phyloP scores from a whole-genome alignment of 2,329 filamentous ascomycete species.

The Didymella pinodella region DNA sequence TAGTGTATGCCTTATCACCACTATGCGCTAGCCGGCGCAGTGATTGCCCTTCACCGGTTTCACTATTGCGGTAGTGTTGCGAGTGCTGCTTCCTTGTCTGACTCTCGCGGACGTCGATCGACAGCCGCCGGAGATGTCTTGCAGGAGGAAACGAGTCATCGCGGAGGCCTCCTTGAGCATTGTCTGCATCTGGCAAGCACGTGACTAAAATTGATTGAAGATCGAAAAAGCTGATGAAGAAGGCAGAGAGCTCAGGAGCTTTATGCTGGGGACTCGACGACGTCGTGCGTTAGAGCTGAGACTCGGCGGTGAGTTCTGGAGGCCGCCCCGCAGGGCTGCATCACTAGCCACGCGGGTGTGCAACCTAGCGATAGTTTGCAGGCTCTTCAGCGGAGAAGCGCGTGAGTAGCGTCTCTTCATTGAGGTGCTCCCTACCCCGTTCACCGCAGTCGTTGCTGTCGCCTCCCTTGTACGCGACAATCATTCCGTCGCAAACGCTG shows the following conservation, averaged over 20 bases:
- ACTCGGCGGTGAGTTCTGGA: slow-evolving; percentile 12
- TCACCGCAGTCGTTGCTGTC: slow-evolving; percentile 1
- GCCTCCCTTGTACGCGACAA: neutral
- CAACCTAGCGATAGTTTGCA: slow-evolving; percentile 20
- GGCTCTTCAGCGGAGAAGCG: slow-evolving; percentile 20
- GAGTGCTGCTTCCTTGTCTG: neutral
- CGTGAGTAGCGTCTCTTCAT: slow-evolving; percentile 17
- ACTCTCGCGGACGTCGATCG: neutral
- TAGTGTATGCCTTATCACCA: neutral
- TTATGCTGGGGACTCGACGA: neutral
- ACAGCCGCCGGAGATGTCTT: neutral
- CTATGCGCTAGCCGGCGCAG: neutral
- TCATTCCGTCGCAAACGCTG: neutral
- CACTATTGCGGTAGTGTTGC: neutral
- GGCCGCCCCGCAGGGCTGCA: slow-evolving; percentile 18
- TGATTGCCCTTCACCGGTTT: slow-evolving; percentile 5
- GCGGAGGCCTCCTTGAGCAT: neutral
- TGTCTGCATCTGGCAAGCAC: neutral
- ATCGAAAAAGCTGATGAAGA: neutral
- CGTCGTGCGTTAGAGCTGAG: slow-evolving; percentile 1
- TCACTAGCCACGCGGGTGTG: slow-evolving; percentile 21
- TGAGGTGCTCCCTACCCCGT: slow-evolving; percentile 8
- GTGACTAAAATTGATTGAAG: neutral
- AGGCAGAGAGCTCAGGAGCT: neutral
- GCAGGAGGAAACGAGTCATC: slow-evolving; percentile 3